phyloP scores from a whole-genome alignment of 805 yeast genomes.

The Cyberlindnera subsufficiens region DNA sequence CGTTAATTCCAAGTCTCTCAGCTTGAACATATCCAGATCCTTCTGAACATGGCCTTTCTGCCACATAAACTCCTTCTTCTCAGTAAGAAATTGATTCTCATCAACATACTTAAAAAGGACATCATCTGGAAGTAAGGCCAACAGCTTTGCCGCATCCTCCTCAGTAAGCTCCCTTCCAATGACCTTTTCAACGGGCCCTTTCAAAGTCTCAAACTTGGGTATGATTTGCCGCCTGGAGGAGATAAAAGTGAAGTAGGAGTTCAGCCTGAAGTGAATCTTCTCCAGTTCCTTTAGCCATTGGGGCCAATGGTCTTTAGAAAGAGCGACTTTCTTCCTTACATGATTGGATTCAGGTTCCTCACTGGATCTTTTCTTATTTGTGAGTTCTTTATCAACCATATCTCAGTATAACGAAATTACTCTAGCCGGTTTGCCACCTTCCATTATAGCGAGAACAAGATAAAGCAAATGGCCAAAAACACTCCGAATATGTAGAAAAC shows the following conservation, averaged over 20 bases:
- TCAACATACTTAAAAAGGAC: conserved; percentile 72
- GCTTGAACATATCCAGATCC: conserved; percentile 45
- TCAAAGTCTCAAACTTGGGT: conserved; percentile 49
- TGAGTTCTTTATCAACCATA: no score
- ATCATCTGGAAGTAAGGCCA: conserved; percentile 59
- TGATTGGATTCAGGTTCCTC: background rate
- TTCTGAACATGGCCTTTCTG: conserved; percentile 49
- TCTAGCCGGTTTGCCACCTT: no score
- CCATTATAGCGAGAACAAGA: no score
- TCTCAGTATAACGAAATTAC: no score
- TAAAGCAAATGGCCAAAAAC: no score
- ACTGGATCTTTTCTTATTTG: background rate
- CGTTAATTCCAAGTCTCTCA: conserved; percentile 33
- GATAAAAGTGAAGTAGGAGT: conserved; percentile 58
- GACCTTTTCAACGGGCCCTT: conserved; percentile 45
- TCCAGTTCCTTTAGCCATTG: conserved; percentile 35
- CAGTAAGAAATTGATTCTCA: conserved; percentile 53
- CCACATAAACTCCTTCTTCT: conserved; percentile 31
- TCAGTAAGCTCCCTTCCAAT: conserved; percentile 37
- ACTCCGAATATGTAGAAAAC: no score
- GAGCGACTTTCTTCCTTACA: conserved; percentile 1
- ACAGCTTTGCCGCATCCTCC: conserved; percentile 60
- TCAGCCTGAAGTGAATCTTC: conserved; percentile 44
- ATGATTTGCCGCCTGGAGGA: conserved; percentile 54
- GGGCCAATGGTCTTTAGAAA: conserved; percentile 18